phyloP scores from a whole-genome alignment of 805 yeast species.

The Metschnikowia drakensbergensis region DNA sequence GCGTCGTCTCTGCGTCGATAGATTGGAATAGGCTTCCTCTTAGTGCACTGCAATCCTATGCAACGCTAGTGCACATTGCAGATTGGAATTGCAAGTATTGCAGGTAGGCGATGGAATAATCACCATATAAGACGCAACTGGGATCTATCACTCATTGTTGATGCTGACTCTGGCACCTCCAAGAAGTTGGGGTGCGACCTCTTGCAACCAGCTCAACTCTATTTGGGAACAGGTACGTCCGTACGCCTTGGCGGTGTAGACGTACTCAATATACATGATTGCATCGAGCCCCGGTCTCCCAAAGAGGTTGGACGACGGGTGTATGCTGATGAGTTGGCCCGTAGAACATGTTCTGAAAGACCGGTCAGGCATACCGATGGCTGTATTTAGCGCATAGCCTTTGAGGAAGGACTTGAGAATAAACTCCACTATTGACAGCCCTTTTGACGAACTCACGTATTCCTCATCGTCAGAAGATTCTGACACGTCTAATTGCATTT shows the following conservation, averaged over 20 bases:
- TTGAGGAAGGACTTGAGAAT: slow-evolving; percentile 74
- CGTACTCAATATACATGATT: slow-evolving; percentile 91
- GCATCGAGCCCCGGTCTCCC: slow-evolving; percentile 74
- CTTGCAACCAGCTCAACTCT: slow-evolving; percentile 82
- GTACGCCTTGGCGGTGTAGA: slow-evolving; percentile 87
- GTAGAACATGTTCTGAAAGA: slow-evolving; percentile 81
- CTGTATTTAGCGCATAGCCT: slow-evolving; percentile 86
- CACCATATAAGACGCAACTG: neutral
- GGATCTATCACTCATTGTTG: slow-evolving; percentile 16
- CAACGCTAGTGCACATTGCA: neutral
- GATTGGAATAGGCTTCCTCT: neutral
- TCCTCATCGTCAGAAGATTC: slow-evolving; percentile 17
- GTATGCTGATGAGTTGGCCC: slow-evolving; percentile 83
- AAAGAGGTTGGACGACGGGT: slow-evolving; percentile 85
- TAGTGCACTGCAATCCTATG: neutral
- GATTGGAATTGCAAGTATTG: neutral
- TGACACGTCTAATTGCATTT: slow-evolving; percentile 22
- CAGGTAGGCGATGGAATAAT: neutral
- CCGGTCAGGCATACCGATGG: slow-evolving; percentile 92
- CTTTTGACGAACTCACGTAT: slow-evolving; percentile 37
- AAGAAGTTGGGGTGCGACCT: slow-evolving; percentile 63
- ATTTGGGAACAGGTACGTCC: slow-evolving; percentile 85
- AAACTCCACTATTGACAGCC: slow-evolving; percentile 32
- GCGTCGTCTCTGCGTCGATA: too few relatives aligned
- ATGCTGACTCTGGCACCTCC: slow-evolving; percentile 39